These are phyloP conservation scores for Cordyceps javanica DNA, from an alignment of 2,329 filamentous ascomycete genomes.

Conservation along the genomic window DNA sequence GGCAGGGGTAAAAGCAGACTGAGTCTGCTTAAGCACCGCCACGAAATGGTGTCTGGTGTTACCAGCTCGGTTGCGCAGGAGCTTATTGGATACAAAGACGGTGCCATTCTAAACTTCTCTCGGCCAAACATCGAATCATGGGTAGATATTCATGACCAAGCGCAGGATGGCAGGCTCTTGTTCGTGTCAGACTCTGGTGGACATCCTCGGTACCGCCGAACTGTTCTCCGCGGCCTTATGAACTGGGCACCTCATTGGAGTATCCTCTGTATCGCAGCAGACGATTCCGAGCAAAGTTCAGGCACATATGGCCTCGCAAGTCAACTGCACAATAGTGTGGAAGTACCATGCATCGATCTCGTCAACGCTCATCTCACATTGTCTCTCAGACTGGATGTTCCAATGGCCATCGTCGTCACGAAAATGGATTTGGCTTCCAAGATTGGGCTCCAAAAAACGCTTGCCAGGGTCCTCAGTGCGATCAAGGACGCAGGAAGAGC, in stretches of 20 bases:
- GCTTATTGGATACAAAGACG: constrained; percentile 71
- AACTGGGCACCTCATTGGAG: constrained; percentile 97
- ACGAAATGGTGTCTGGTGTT: constrained; percentile 85
- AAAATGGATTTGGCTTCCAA: constrained; percentile 85
- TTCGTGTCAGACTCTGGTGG: constrained; percentile 91
- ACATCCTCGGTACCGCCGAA: constrained; percentile 81
- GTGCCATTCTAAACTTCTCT: constrained; percentile 71
- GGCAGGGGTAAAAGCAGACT: constrained; percentile 84
- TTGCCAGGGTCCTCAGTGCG: constrained; percentile 67
- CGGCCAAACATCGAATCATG: constrained; percentile 84
- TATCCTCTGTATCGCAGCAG: constrained; percentile 77
- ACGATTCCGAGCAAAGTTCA: constrained; percentile 50
- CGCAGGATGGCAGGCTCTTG: constrained; percentile 68
- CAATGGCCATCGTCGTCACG: constrained; percentile 77
- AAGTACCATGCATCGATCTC: constrained; percentile 49
- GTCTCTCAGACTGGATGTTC: constrained; percentile 72
- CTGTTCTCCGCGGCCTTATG: constrained; percentile 81
- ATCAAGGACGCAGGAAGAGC: constrained; percentile 70
- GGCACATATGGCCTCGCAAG: constrained; percentile 10
- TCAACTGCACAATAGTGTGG: background rate
- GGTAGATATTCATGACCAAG: constrained; percentile 84
- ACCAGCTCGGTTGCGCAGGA: constrained; percentile 95
- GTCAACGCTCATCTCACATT: constrained; percentile 77
- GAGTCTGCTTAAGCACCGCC: constrained; percentile 83
- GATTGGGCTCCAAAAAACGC: constrained; percentile 58